Conservation (phyloP, 306 rosid genomes). For the Rosa multiflora region DNA sequence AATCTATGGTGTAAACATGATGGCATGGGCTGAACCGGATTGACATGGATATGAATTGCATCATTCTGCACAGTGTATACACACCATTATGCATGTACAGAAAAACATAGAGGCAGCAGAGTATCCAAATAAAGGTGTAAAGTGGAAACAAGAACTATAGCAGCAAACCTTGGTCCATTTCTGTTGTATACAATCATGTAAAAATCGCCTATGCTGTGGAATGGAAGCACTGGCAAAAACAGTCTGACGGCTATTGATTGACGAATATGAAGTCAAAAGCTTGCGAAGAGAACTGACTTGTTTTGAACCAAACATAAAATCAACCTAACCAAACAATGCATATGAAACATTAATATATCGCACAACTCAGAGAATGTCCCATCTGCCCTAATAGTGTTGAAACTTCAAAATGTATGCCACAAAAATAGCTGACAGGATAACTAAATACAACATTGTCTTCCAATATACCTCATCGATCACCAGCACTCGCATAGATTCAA, state of each 20-base stretch:
- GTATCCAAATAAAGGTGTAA: slow-evolving; percentile 4
- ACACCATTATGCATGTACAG: neutral
- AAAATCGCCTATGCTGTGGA: slow-evolving; percentile 84
- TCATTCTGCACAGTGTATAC: slow-evolving; percentile 52
- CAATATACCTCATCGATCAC: slow-evolving; percentile 83
- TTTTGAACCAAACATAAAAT: slow-evolving; percentile 84
- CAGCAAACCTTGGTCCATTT: slow-evolving; percentile 87
- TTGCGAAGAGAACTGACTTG: slow-evolving; percentile 79
- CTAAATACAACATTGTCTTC: neutral
- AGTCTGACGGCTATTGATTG: slow-evolving; percentile 74
- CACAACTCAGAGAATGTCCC: neutral
- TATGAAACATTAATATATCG: neutral
- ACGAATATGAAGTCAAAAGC: slow-evolving; percentile 79
- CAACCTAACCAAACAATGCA: slow-evolving; percentile 59
- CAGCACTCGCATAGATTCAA: slow-evolving; percentile 65
- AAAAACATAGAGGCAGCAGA: neutral
- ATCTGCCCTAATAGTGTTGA: neutral
- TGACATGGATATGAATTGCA: slow-evolving; percentile 79
- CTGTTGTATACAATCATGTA: slow-evolving; percentile 85
- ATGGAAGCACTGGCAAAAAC: slow-evolving; percentile 96
- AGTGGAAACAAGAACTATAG: slow-evolving; percentile 30
- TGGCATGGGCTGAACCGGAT: slow-evolving; percentile 83
- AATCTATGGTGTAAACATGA: slow-evolving; percentile 71
- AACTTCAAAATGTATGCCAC: slow-evolving; percentile 6
- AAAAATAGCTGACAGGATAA: neutral